phyloP scores from a whole-genome alignment of 257 asterid genomes.

The Gynochthodes officinalis region DNA sequence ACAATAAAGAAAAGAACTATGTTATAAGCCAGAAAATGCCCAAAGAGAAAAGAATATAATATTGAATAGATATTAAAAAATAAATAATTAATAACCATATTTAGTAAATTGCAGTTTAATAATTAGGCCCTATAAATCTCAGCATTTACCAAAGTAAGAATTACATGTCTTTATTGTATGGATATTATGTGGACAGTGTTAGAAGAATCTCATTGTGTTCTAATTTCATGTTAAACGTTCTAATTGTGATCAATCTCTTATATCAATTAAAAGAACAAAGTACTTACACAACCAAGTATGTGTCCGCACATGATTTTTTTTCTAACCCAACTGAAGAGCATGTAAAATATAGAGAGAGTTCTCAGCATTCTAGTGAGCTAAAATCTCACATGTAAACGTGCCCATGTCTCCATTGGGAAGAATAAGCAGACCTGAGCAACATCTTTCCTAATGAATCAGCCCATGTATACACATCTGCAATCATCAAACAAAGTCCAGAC shows the following conservation, averaged over 20 bases:
- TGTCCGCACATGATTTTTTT: background rate
- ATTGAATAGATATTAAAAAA: background rate
- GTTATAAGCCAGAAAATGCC: background rate
- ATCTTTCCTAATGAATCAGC: conserved; percentile 71
- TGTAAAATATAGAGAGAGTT: background rate
- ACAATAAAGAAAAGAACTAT: background rate
- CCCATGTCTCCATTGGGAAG: conserved; percentile 91
- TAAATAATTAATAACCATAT: background rate
- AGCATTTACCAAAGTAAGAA: background rate
- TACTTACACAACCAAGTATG: background rate
- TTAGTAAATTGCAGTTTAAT: background rate
- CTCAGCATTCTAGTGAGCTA: background rate
- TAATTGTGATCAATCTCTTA: background rate
- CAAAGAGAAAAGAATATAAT: background rate
- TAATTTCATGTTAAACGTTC: background rate
- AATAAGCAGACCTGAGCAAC: conserved; percentile 84
- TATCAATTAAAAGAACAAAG: background rate
- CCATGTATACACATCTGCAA: conserved; percentile 91
- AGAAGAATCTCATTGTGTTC: background rate
- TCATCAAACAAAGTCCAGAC: background rate
- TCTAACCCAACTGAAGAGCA: background rate
- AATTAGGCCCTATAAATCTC: background rate
- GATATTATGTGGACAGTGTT: background rate
- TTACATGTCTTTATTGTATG: background rate
- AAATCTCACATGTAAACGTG: conserved; percentile 61